Percentiles rank a stretch among this genome's conserved stretches.
phyloP scores from a whole-genome alignment of 495 filamentous ascomycete genomes.

The Clavariopsis aquatica region DNA sequence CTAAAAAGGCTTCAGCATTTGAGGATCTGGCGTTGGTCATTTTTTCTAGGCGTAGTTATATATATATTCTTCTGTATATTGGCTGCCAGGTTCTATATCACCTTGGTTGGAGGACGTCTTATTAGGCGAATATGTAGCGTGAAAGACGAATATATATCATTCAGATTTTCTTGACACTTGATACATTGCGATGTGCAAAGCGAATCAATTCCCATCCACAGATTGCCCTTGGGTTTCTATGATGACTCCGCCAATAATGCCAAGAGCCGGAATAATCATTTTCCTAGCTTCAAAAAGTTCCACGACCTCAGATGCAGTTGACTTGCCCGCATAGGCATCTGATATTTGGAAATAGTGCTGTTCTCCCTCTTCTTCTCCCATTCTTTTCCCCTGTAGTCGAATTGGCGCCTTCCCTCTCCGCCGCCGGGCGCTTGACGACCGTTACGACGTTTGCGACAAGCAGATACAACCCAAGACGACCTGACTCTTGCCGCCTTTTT shows the following conservation, averaged over 20 bases:
- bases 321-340: background rate
- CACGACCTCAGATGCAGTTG: background rate
- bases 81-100: background rate
- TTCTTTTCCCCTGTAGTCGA: conserved; percentile 3
- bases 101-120: conserved; percentile 9
- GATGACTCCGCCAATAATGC: background rate
- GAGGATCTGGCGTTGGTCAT: conserved; percentile 4
- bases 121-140: background rate
- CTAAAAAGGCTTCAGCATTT: conserved; percentile 20
- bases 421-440: conserved; percentile 30
- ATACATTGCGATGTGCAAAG: background rate
- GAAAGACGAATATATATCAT: background rate
- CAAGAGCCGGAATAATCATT: background rate
- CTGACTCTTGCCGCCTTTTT: conserved; percentile 12
- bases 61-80: conserved; percentile 16
- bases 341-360: background rate
- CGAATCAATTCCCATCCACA: background rate
- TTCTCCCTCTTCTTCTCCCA: background rate
- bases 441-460: conserved; percentile 25
- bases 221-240: background rate
- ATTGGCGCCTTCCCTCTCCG: conserved; percentile 30
- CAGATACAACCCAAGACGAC: background rate
- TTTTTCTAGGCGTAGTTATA: background rate
- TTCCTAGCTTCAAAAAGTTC: background rate
- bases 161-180: background rate